Base-by-base conservation (phyloP, 2,329 filamentous ascomycete genomes). In the Cladosporium sphaerospermum region DNA sequence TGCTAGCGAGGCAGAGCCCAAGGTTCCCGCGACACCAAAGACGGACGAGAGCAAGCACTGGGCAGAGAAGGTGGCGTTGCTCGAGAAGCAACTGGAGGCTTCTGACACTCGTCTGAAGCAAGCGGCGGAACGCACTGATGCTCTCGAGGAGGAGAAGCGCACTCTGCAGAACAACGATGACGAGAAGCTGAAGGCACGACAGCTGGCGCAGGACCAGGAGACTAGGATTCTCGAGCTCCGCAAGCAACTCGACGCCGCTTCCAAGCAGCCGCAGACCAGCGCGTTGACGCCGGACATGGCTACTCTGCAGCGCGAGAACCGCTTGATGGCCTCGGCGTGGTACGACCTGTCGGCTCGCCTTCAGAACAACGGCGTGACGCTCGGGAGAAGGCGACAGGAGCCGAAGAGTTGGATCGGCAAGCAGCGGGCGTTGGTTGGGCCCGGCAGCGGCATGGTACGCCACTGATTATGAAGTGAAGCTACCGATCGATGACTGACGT, bases 321-420 rank as follows among this genome's bases (percentile, higher is more conserved):
- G 79, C 37, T 78, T 93, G 65, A 89, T 95, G 62, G 77, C 85
- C 23, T 86, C 84, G n/a, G 89, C 89, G 2, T 95, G 88, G 88
- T 91, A 91, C 71, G 88, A 92, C 69, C 79, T 93, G 63, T 84
- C 85, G 23, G 84, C 79, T 65, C 78, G 89, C 48, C 71, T 95
- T 61, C 88, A 93, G 71, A 90, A 86, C 73, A 92, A 91, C 67
- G 87, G 88, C 57, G 85, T 92, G 40, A 82, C 88, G 52, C 72
- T 95, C 57, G 86, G 90, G 65, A 76, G 89, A 59, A 79, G 86
- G 61, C 82, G 82, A 61, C 87, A 92, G 62, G 80, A 80, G 61
- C 86, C 88, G 11, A 85, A 83, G 71, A 91, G 87, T 71, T 95
- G 88, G 87, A 73, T 95, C 62, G 88, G 88, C 64, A 90, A 88